These are phyloP conservation scores for Entelexis sorbosivorans DNA, from an alignment of 1,139 yeast species.

Conservation along the genomic window DNA sequence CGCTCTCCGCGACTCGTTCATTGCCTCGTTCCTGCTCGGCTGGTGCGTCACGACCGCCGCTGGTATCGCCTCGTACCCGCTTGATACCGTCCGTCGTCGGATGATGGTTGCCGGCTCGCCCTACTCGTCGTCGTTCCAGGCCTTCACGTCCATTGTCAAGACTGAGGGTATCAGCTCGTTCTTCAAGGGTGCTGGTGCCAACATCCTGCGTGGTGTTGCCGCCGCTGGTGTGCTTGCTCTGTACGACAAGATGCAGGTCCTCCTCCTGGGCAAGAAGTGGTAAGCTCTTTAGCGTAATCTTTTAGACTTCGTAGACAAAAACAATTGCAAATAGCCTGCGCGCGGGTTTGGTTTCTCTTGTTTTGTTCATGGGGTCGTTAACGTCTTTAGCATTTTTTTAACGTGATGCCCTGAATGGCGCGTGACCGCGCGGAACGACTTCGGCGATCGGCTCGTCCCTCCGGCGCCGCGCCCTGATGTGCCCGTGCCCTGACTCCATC, in stretches of 20 bases:
- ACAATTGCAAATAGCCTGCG: neutral
- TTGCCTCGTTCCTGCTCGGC: slow-evolving; percentile 66
- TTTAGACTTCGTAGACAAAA: slow-evolving; percentile 8
- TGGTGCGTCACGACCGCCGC: slow-evolving; percentile 74
- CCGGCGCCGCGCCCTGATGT: too few species aligned
- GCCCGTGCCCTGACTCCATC: too few species aligned
- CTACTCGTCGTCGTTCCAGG: slow-evolving; percentile 65
- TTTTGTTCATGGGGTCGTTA: neutral
- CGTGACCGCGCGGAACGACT: too few species aligned
- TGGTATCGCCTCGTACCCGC: slow-evolving; percentile 70
- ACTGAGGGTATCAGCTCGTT: slow-evolving; percentile 61
- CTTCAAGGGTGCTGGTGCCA: slow-evolving; percentile 82
- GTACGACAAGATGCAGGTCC: slow-evolving; percentile 67
- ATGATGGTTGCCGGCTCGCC: slow-evolving; percentile 83
- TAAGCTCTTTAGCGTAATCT: slow-evolving; percentile 8
- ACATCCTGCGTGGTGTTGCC: slow-evolving; percentile 80
- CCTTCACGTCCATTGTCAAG: slow-evolving; percentile 58
- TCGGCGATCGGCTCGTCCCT: too few species aligned
- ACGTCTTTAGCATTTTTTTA: too few species aligned
- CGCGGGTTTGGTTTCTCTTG: neutral
- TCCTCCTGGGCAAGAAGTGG: slow-evolving; percentile 61
- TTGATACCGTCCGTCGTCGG: slow-evolving; percentile 76
- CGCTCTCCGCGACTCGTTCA: slow-evolving; percentile 57
- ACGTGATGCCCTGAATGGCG: too few species aligned
- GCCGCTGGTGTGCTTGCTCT: slow-evolving; percentile 78